These are phyloP conservation scores for Globisporangium irregulare DNA, from an alignment of 352 stramenopile genomes.

Conservation along the genomic window DNA sequence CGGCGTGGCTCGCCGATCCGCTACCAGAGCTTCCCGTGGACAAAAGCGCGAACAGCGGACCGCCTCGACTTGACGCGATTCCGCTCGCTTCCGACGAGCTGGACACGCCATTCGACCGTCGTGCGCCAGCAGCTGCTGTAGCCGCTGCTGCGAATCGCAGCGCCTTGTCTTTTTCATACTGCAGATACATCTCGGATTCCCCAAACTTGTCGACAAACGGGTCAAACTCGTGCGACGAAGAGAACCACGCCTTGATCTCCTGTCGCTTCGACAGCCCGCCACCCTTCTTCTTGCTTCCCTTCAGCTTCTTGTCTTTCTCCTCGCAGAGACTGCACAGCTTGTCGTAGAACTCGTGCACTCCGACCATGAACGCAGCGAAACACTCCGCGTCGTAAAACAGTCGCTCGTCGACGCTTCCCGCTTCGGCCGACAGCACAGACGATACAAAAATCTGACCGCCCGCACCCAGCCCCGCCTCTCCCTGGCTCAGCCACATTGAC, in stretches of 20 bases:
- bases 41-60: constrained; percentile 27
- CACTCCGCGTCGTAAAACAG: constrained; percentile 62
- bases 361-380: constrained; percentile 43
- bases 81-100: constrained; percentile 12
- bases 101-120: constrained; percentile 2
- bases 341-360: constrained; percentile 68
- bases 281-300: constrained; percentile 41
- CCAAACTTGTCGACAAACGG: constrained; percentile 77
- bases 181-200: constrained; percentile 41
- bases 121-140: constrained; percentile 2
- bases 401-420: constrained; percentile 40
- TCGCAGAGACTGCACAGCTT: constrained; percentile 48
- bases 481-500: constrained; percentile 13
- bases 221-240: constrained; percentile 79
- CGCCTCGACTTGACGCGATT: constrained; percentile 2
- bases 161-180: constrained; percentile 37
- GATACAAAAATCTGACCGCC: constrained; percentile 31
- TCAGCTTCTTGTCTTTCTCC: constrained; percentile 59
- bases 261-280: constrained; percentile 67
- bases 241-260: constrained; percentile 86
- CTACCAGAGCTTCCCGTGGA: constrained; percentile 39
- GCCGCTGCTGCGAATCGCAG: constrained; percentile 1
- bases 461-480: constrained; percentile 16
- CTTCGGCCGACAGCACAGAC: constrained; percentile 12
- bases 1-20: constrained; percentile 13